Conservation (phyloP, 1,284 basidiomycete genomes). For the Apiotrichum siamense region DNA sequence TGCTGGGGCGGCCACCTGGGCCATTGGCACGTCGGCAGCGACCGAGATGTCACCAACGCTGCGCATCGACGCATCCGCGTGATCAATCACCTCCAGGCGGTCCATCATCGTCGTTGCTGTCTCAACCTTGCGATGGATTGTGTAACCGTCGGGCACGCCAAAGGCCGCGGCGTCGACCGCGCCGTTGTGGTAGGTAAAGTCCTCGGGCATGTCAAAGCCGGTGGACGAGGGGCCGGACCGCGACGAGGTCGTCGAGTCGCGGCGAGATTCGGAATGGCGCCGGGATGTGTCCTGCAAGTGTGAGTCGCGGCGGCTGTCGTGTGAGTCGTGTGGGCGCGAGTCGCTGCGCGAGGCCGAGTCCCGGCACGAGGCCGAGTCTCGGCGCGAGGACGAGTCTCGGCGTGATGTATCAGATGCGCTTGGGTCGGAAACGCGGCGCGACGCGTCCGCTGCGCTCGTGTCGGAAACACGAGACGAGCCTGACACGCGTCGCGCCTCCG, state of each 20-base stretch:
- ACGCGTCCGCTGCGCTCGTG: not conserved
- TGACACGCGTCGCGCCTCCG: not conserved
- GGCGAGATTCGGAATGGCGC: too few relatives aligned
- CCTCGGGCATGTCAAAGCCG: not conserved
- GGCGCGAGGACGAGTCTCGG: not conserved
- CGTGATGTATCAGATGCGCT: not conserved
- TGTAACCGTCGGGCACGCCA: conserved; percentile 45
- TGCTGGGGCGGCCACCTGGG: not conserved
- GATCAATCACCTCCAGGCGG: conserved; percentile 3
- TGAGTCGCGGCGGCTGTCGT: not conserved
- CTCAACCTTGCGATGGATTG: conserved; percentile 28
- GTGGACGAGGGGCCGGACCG: too few relatives aligned
- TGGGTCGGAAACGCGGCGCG: not conserved
- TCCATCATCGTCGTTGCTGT: conserved; percentile 2
- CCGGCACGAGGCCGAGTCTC: not conserved
- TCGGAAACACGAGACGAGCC: not conserved
- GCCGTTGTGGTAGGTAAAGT: conserved; percentile 9
- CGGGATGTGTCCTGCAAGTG: too few relatives aligned
- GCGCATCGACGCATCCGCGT: conserved; percentile 1
- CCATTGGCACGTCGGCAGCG: not conserved
- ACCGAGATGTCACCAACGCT: not conserved
- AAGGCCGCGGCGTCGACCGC: conserved; percentile 25
- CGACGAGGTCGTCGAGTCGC: too few relatives aligned
- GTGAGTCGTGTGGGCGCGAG: not conserved
- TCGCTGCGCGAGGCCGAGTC: not conserved